Base-by-base conservation (phyloP, 257 asterid genomes). In the Mitragyna speciosa region DNA sequence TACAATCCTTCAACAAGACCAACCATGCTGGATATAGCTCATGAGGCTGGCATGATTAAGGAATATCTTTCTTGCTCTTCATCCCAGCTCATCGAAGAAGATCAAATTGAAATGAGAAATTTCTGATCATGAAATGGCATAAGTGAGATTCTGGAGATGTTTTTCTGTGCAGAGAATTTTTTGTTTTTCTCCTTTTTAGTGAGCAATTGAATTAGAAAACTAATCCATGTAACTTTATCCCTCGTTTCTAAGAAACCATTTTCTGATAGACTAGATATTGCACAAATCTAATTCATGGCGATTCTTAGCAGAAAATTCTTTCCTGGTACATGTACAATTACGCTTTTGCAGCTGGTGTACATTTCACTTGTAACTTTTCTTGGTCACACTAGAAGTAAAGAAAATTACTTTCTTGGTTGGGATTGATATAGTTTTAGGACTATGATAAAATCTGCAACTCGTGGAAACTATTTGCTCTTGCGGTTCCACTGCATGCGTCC, bases 21-120 rank as follows among this genome's bases (percentile, higher is more conserved):
- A 24, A 87, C 88, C 2, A 93, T 93, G 98, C 75, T 84, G 30
- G 97, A 93, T 84, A 91, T 93, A 8, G 96, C 93, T 68, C 86
- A 83, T 76, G 97, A 89, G 79, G 82, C 91, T 51, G 71, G 86
- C 64, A 76, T 89, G 58, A 51, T 92, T 77, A 92, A 94, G 82
- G 89, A 90, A 26, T 90, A 88, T 83, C 84, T 92, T 70, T 77
- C 87, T 77, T 80, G 76, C 61, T 69, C 87, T 65, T 85, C 90
- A 15, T 69, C 86, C 67, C 70, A 79, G 17, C 52, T 72, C 64
- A 33, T 51, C 59, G 88, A 86, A 83, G 89, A 88, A 77, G 80
- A 81, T 77, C 70, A 86, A 72, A 76, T 61, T 7, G 36, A 79
- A 61, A 52, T 22, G 33, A 72, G 68, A 8, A 61, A 26, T 45